Evolutionary conservation across 208 protist genomes (phyloP), one percentile per base, ranked within the genome.

Genomic region (Leishmania aethiopica): DNA sequence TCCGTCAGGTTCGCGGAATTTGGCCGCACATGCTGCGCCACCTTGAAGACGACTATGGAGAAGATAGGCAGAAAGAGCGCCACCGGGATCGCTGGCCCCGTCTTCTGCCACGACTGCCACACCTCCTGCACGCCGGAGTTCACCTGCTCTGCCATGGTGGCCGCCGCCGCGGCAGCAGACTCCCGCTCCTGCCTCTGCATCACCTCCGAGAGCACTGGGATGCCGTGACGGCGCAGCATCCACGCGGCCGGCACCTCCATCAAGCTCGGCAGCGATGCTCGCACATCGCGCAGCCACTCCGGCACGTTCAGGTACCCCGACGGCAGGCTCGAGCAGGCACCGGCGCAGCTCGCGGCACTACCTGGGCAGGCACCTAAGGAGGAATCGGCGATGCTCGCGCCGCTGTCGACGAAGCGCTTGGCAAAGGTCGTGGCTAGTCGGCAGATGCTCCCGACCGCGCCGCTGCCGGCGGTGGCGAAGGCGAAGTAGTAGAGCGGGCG

Each of bases 51-150:
- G 13, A 81, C 70, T n/a, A 91, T 67, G 0, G 93, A 92, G 80
- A 96, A 95, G 72, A 95, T 64, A 6, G 93, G 91, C 47, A 96
- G 87, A 45, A 96, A 96, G 59, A 96, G 60, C 19, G 82, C 85
- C 8, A 93, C 82, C 11, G 93, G 92, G 28, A 96, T 87, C 72
- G 94, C 88, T 6, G 89, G 91, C 40, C 90, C 88, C 25, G 85
- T 86, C 42, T 81, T 79, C n/a, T 87, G 77, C 90, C 90, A 93
- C 19, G 81, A 62, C 81, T 72, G 47, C 78, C 72, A 82, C 70
- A 82, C 74, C 72, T 82, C 75, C 83, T 89, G 82, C 73, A 81
- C 79, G 22, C 83, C 82, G 49, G 67, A 32, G 42, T 64, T 77
- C 49, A 80, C 74, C 10, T 81, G 78, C 28, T 78, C 59, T 49